Conservation (phyloP, 2,329 filamentous ascomycete genomes). For the Zasmidium cellare region DNA sequence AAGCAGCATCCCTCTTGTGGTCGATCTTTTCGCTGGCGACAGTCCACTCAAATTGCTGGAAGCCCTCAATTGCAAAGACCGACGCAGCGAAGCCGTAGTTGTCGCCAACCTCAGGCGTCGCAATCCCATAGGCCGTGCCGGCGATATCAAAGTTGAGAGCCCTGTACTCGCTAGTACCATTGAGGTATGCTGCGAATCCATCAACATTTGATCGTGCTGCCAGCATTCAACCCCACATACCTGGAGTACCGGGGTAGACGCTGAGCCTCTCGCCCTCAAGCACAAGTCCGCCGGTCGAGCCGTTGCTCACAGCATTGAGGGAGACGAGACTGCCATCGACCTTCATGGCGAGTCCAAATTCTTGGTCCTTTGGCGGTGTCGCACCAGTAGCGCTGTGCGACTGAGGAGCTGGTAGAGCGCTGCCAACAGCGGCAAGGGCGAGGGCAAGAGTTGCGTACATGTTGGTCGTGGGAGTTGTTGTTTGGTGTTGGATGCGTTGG, state of each 20-base stretch:
- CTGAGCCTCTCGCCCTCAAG: slow-evolving; percentile 5
- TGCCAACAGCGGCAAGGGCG: slow-evolving; percentile 7
- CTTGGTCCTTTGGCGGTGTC: background rate
- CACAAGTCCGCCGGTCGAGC: slow-evolving; percentile 7
- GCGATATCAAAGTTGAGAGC: slow-evolving; percentile 12
- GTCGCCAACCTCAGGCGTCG: slow-evolving; percentile 1
- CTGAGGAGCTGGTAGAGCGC: slow-evolving; percentile 11
- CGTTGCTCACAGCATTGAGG: slow-evolving; percentile 11
- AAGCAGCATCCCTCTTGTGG: slow-evolving; percentile 4
- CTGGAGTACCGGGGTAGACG: slow-evolving; percentile 13
- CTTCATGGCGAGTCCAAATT: slow-evolving; percentile 10
- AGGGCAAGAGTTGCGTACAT: slow-evolving; percentile 13
- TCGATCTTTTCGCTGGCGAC: background rate
- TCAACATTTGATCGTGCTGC: background rate
- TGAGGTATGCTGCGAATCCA: slow-evolving; percentile 3
- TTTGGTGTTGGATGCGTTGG: background rate
- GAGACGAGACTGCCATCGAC: slow-evolving; percentile 6
- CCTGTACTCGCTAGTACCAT: slow-evolving; percentile 2
- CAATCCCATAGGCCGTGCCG: slow-evolving; percentile 3
- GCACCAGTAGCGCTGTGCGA: background rate
- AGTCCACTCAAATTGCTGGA: slow-evolving; percentile 11
- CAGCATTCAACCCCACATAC: background rate
- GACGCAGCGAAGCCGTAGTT: slow-evolving; percentile 5
- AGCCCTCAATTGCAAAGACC: slow-evolving; percentile 1
- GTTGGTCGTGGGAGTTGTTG: background rate